Evolutionary conservation across 73 alveolate species (phyloP), one percentile per base, ranked within the genome.

Genomic region (Paramecium caudatum): DNA sequence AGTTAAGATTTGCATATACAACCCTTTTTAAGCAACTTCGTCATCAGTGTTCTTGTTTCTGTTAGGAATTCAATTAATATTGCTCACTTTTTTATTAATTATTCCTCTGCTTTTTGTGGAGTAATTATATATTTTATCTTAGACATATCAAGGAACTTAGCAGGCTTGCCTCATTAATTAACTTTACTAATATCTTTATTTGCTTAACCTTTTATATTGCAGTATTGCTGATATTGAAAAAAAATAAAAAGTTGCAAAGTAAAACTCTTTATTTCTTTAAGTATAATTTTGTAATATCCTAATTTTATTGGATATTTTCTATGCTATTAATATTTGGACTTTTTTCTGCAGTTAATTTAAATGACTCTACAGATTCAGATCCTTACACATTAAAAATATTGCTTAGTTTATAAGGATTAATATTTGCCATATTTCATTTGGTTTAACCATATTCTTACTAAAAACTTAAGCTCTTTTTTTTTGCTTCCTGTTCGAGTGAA

Each of bases 11-110:
- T 55, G 80, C 17, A 55, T 55, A 10, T 55, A 55, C 46, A 55
- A 55, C 21, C 80, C 80, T 9, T 55, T 55, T 55, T 55, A 55
- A 55, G 80, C 80, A 55, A 55, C 80, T 1, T 55, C 80, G 4
- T 55, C 80, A 55, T 55, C 80, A 27, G 80, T 55, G 9, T 55
- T 23, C n/a, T 5, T 55, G 30, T 55, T 55, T 55, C 12, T 55
- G 30, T 23, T 55, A 55, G 9, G 9, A 0, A 27, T 55, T 19
- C 46, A 55, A 6, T 0, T 7, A 1, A 0, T 55, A 23, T 55
- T 55, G 30, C 23, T 21, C 3, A 0, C 30, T 10, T 16, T 55
- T 27, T 23, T 55, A 23, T 27, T 55, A 0, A 55, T 55, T 10
- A 23, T 55, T 10, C 80, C 80, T 10, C 46, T 55, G 12, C 5